Evolutionary conservation across 345 rosid species (phyloP).

Genomic region (Reutealis trisperma): DNA sequence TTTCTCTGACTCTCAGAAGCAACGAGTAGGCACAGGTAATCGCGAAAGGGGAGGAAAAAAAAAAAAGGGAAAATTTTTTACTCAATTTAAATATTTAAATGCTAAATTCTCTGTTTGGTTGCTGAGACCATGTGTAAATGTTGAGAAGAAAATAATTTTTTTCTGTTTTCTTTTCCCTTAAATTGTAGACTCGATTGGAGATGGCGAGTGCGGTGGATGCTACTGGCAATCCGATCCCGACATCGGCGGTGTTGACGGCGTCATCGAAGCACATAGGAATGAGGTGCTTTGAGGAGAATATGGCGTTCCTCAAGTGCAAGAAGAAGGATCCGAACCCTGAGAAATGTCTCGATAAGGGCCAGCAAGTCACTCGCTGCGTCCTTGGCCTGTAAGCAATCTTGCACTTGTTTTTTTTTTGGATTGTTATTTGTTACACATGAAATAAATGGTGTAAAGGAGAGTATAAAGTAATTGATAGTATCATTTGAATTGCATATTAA

Average conservation of each 20-base stretch:
- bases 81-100: not conserved
- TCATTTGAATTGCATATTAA: not conserved
- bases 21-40: not conserved
- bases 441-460: no score
- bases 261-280: slow-evolving; percentile 79
- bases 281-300: slow-evolving; percentile 71
- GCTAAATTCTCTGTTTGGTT: slow-evolving; percentile 2
- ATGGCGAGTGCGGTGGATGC: slow-evolving; percentile 81
- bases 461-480: not conserved
- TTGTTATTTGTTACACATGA: not conserved
- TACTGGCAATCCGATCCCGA: slow-evolving; percentile 82
- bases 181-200: slow-evolving; percentile 18
- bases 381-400: slow-evolving; percentile 69
- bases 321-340: slow-evolving; percentile 97
- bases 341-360: slow-evolving; percentile 95
- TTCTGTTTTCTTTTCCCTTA: not conserved
- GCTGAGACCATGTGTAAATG: slow-evolving; percentile 14
- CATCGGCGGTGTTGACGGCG: slow-evolving; percentile 88
- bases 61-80: slow-evolving; percentile 4
- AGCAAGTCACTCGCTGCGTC: slow-evolving; percentile 93
- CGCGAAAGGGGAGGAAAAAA: no score
- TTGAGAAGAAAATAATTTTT: not conserved
- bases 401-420: not conserved
- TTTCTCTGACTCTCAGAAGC: slow-evolving; percentile 8
- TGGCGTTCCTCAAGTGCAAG: slow-evolving; percentile 93